These are phyloP conservation scores for Umbelopsis isabellina DNA, from an alignment of 192 early-diverging fungal genomes.

Conservation along the genomic window DNA sequence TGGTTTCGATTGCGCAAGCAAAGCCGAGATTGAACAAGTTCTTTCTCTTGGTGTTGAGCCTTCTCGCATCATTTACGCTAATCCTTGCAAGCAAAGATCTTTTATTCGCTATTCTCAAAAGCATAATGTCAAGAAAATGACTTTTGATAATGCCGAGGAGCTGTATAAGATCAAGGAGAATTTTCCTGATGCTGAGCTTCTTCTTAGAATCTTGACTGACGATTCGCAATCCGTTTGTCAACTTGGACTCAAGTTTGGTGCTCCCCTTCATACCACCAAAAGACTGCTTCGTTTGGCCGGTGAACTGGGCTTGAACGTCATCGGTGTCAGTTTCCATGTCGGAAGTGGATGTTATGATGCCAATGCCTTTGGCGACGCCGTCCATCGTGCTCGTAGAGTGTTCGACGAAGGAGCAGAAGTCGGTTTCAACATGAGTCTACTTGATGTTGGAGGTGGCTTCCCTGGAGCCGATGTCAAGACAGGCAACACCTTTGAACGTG, in stretches of 20 bases:
- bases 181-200: constrained; percentile 82
- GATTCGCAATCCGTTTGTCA: constrained; percentile 92
- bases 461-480: constrained; percentile 75
- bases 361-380: constrained; percentile 87
- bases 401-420: constrained; percentile 84
- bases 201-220: constrained; percentile 95
- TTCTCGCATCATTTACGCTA: constrained; percentile 91
- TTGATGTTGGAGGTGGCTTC: constrained; percentile 96
- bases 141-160: constrained; percentile 99
- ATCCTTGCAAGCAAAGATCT: constrained; percentile 98
- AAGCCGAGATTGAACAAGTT: constrained; percentile 85
- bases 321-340: constrained; percentile 96
- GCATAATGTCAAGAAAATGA: constrained; percentile 88
- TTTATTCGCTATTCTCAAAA: constrained; percentile 86
- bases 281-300: constrained; percentile 74
- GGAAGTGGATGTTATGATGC: constrained; percentile 94
- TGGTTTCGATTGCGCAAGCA: constrained; percentile 99
- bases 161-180: constrained; percentile 87
- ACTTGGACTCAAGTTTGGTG: constrained; percentile 97
- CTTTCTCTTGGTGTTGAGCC: constrained; percentile 75
- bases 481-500: constrained; percentile 84
- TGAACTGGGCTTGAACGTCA: constrained; percentile 81
- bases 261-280: constrained; percentile 69
- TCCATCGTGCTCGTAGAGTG: constrained; percentile 78
- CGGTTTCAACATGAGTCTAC: constrained; percentile 75